Conservation (phyloP, 2,329 filamentous ascomycete genomes). For the Cryoendolithus antarcticus region DNA sequence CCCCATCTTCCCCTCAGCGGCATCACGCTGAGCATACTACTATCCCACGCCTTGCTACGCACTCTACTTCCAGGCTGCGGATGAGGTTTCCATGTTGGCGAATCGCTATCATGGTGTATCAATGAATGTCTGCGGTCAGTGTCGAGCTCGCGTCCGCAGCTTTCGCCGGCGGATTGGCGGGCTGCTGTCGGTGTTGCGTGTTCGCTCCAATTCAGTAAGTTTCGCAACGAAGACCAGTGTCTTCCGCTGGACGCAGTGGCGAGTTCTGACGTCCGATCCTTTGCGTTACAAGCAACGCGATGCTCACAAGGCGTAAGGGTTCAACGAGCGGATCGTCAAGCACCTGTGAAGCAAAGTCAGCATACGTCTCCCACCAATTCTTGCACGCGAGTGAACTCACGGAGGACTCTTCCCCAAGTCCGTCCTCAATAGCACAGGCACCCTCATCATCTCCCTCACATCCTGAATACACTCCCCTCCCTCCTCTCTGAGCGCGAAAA, state of each 20-base stretch:
- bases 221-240: no score
- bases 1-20: no score
- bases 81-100: no score
- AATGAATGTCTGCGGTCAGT: constrained; percentile 14
- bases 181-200: constrained; percentile 10
- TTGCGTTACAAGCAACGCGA: not conserved
- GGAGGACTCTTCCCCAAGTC: constrained; percentile 97
- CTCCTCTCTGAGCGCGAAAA: constrained; percentile 83
- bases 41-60: no score
- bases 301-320: constrained; percentile 54
- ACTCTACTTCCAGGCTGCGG: no score
- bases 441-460: constrained; percentile 91
- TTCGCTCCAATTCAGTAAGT: constrained; percentile 8
- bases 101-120: not conserved
- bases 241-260: constrained; percentile 2
- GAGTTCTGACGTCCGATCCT: not conserved
- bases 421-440: constrained; percentile 97
- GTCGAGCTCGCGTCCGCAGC: constrained; percentile 5
- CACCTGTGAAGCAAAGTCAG: constrained; percentile 42
- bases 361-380: not conserved
- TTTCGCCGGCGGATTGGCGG: constrained; percentile 6
- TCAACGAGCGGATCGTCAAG: constrained; percentile 71
- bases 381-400: constrained; percentile 52
- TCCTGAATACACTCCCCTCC: constrained; percentile 96
- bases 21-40: no score